phyloP scores from a whole-genome alignment of 2,329 filamentous ascomycete species.

The Emericellopsis atlantica region DNA sequence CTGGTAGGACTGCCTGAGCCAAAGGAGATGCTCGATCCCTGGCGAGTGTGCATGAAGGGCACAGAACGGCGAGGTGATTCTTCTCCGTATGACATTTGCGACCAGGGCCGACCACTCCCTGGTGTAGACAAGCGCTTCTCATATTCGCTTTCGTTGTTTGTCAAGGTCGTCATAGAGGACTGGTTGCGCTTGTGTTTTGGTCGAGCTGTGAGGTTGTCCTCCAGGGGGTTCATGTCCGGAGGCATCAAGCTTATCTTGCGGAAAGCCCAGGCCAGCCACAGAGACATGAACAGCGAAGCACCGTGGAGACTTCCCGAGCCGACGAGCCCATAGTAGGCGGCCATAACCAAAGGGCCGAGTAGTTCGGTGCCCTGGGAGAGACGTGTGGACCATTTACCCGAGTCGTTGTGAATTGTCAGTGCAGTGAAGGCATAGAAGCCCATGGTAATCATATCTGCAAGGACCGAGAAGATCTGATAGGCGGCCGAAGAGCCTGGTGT shows the following conservation, averaged over 20 bases:
- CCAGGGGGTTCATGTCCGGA: slow-evolving; percentile 90
- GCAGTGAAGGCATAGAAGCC: slow-evolving; percentile 45
- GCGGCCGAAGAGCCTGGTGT: slow-evolving; percentile 72
- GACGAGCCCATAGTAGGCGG: slow-evolving; percentile 57
- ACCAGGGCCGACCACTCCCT: slow-evolving; percentile 26
- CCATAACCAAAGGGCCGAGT: slow-evolving; percentile 46
- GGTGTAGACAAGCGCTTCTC: slow-evolving; percentile 49
- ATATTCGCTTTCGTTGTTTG: slow-evolving; percentile 20
- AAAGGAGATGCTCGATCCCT: slow-evolving; percentile 44
- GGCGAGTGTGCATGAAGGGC: slow-evolving; percentile 71
- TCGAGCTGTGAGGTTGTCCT: slow-evolving; percentile 69
- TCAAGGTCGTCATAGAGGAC: slow-evolving; percentile 36
- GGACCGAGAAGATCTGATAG: slow-evolving; percentile 74
- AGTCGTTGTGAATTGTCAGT: slow-evolving; percentile 29
- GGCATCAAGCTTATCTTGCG: slow-evolving; percentile 70
- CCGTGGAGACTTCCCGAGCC: slow-evolving; percentile 55
- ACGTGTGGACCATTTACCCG: slow-evolving; percentile 52
- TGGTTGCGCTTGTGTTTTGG: slow-evolving; percentile 62
- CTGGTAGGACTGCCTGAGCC: slow-evolving; percentile 27
- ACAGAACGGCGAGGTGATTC: slow-evolving; percentile 41
- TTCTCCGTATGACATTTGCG: slow-evolving; percentile 29
- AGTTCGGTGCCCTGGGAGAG: slow-evolving; percentile 40
- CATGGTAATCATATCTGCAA: slow-evolving; percentile 51
- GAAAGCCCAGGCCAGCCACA: slow-evolving; percentile 71
- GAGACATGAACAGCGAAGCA: slow-evolving; percentile 54